Base-by-base conservation (phyloP, 1,284 basidiomycete species). In the Polyporus tsugae region DNA sequence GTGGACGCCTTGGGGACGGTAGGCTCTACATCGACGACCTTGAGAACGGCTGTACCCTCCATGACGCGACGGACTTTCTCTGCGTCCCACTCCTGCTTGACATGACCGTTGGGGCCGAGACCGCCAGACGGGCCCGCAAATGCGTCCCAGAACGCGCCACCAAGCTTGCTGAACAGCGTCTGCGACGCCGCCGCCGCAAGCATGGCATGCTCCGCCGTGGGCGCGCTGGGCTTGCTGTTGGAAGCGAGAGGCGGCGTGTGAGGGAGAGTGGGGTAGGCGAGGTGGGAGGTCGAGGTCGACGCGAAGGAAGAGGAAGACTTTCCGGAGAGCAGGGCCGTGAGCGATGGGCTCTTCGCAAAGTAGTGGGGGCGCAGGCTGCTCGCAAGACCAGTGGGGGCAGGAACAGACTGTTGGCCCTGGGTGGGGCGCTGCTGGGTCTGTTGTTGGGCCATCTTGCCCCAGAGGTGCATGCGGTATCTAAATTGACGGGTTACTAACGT, bases 401-500 rank as follows among this genome's bases (percentile, higher is more conserved):
- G 59, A 35, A 67, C 70, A 58, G 72, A 75, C 62, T 72, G 75
- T 53, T 72, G 74, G 46, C 73, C 84, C 80, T 77, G 76, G 36
- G 73, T 59, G 19, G 75, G 73, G 64, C 74, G 70, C 35, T 72
- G 71, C 15, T 69, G 35, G 22, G 73, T 71, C 61, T 76, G 75
- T 65, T 79, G 81, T 72, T 80, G 78, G 0, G 93, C 93, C 87
- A 96, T 92, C 80, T 91, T 89, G 44, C 89, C 88, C 95, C 94
- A 96, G 1, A 96, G 84, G 74, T 96, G 95, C 91, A 95, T 94
- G 42, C 95, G 87, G 75, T 91, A 88, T 13, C 86, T 88, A 68
- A 58, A 69, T 57, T 59, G 29, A 62, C 9, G 62, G 4, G 57
- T 59, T 3, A 59, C 36, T 9, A 10, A 35, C n/a, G 62, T 49